phyloP scores from a whole-genome alignment of 768 basidiomycete genomes.

The Hirschioporus abietinus region DNA sequence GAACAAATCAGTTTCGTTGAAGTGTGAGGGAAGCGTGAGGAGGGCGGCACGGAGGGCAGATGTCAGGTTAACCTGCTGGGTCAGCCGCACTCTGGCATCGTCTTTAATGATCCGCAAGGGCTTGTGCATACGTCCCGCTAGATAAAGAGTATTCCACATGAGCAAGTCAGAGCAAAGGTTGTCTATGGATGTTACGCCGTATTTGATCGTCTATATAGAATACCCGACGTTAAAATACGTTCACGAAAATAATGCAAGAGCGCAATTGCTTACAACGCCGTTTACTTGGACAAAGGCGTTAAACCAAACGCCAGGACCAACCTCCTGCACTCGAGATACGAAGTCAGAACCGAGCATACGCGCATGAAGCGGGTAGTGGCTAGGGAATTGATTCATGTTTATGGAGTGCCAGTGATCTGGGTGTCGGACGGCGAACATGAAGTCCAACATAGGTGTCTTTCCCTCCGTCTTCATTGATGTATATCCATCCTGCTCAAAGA shows the following conservation, averaged over 20 bases:
- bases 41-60: constrained; percentile 90
- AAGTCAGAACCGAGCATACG: constrained; percentile 78
- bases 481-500: constrained; percentile 90
- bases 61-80: constrained; percentile 89
- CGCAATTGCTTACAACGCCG: constrained; percentile 62
- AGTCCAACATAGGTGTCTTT: constrained; percentile 95
- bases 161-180: constrained; percentile 85
- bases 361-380: constrained; percentile 89
- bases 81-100: constrained; percentile 85
- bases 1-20: constrained; percentile 79
- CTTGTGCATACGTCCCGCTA: constrained; percentile 96
- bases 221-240: neutral
- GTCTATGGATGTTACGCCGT: constrained; percentile 91
- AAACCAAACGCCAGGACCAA: constrained; percentile 92
- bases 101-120: constrained; percentile 90
- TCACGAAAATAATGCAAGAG: constrained; percentile 9
- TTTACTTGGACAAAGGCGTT: constrained; percentile 84
- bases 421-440: constrained; percentile 94
- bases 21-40: constrained; percentile 75
- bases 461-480: constrained; percentile 14
- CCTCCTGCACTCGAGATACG: constrained; percentile 70
- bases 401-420: constrained; percentile 91
- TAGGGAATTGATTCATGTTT: constrained; percentile 88
- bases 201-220: constrained; percentile 76
- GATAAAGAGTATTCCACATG: constrained; percentile 90